Conservation (phyloP, 2,329 filamentous ascomycete species). For the Sporothrix phasma region DNA sequence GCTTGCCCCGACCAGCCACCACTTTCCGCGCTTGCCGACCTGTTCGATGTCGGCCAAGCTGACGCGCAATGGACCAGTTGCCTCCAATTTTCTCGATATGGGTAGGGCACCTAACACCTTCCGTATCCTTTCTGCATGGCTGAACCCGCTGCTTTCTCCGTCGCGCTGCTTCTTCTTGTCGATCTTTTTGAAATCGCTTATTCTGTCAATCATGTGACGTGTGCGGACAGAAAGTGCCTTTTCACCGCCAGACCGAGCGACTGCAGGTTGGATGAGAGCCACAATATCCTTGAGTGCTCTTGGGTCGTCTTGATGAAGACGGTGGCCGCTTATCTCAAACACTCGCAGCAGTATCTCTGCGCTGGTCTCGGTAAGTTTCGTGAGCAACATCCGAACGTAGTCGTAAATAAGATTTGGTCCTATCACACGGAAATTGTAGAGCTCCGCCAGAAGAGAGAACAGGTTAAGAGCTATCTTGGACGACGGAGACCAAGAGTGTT, state of each 20-base stretch:
- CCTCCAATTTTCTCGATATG: constrained; percentile 56
- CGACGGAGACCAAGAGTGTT: constrained; percentile 12
- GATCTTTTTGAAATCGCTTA: constrained; percentile 91
- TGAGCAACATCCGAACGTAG: constrained; percentile 70
- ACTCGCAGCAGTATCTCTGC: constrained; percentile 81
- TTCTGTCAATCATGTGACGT: constrained; percentile 95
- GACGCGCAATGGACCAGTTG: constrained; percentile 72
- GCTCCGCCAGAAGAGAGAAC: constrained; percentile 69
- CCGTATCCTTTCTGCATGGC: constrained; percentile 81
- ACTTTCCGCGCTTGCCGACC: constrained; percentile 81
- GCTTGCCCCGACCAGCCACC: constrained; percentile 98
- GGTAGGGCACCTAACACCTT: constrained; percentile 68
- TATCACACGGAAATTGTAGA: constrained; percentile 88
- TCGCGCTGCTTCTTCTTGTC: constrained; percentile 56
- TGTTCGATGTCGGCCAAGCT: constrained; percentile 73
- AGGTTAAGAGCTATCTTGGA: constrained; percentile 64
- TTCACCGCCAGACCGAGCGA: constrained; percentile 53
- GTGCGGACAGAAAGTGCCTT: constrained; percentile 72
- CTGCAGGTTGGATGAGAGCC: constrained; percentile 61
- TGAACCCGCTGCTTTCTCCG: constrained; percentile 52
- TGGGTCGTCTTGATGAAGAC: constrained; percentile 81
- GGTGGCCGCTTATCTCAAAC: constrained; percentile 69
- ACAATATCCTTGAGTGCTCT: constrained; percentile 84
- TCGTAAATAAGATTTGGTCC: constrained; percentile 80
- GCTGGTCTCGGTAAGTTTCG: constrained; percentile 69